A percentile compares a stretch with the other conserved stretches of the same genome.
Conservation (phyloP, 768 basidiomycete species). For the Boletus sp. region DNA sequence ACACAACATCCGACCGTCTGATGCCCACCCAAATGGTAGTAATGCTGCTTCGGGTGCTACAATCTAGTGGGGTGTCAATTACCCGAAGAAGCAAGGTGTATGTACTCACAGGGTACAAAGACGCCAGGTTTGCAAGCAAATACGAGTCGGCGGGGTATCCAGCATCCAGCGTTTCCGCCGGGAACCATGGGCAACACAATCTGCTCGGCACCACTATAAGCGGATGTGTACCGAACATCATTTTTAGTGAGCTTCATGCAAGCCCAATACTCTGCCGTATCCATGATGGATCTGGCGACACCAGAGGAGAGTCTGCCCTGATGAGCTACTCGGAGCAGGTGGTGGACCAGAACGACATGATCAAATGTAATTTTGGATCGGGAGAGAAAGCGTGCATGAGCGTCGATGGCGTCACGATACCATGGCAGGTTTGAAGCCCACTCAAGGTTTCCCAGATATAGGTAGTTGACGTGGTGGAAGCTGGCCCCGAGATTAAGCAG, state of each 20-base stretch:
- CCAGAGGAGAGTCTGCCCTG: background rate
- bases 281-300: background rate
- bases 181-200: background rate
- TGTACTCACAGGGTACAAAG: background rate
- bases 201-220: background rate
- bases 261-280: background rate
- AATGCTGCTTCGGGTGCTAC: background rate
- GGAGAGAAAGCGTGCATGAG: background rate
- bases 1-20: background rate
- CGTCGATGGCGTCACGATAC: background rate
- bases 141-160: background rate
- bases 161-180: background rate
- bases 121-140: background rate
- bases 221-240: background rate
- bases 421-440: background rate
- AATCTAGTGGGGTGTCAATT: background rate
- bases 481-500: background rate
- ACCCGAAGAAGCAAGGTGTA: background rate
- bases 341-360: background rate
- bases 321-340: background rate
- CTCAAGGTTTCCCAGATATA: background rate
- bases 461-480: background rate
- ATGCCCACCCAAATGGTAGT: background rate
- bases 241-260: background rate
- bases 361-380: background rate